A percentile compares a stretch with the other conserved stretches of the same genome.
Conservation (phyloP, 305 asterid species). For the Fraxinus floribunda region DNA sequence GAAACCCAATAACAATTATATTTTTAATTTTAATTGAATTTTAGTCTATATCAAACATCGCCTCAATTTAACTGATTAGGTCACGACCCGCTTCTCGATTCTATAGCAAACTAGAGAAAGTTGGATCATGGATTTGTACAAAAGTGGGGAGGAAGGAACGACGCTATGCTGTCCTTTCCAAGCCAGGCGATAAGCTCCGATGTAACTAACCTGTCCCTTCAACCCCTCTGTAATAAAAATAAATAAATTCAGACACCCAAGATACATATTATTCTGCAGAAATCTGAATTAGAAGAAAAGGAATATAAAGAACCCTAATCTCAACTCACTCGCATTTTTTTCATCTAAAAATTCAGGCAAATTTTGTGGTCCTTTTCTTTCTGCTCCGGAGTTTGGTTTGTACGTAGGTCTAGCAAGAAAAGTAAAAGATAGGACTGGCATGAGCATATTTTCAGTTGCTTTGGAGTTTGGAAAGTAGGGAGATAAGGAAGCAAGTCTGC, state of each 20-base stretch:
- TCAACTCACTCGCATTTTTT: background rate
- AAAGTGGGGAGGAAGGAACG: background rate
- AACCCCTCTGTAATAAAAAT: background rate
- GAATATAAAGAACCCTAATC: background rate
- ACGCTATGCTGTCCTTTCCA: background rate
- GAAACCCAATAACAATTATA: too few relatives aligned
- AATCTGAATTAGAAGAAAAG: background rate
- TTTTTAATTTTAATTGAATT: too few relatives aligned
- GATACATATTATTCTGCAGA: background rate
- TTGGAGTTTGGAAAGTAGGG: conserved; percentile 24
- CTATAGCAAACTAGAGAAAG: background rate
- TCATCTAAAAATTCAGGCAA: background rate
- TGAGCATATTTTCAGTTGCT: conserved; percentile 3
- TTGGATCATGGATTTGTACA: background rate
- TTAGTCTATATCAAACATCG: too few relatives aligned
- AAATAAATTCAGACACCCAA: background rate
- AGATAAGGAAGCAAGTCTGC: conserved; percentile 20
- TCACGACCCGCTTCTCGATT: background rate
- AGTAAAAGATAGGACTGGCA: background rate
- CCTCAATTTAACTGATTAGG: background rate
- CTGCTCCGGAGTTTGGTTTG: background rate
- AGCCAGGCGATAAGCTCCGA: background rate
- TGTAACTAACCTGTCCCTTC: background rate
- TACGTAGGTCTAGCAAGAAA: background rate
- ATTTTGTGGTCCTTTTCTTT: background rate